phyloP scores from a whole-genome alignment of 2,329 filamentous ascomycete genomes.

The Penicillium italicum region DNA sequence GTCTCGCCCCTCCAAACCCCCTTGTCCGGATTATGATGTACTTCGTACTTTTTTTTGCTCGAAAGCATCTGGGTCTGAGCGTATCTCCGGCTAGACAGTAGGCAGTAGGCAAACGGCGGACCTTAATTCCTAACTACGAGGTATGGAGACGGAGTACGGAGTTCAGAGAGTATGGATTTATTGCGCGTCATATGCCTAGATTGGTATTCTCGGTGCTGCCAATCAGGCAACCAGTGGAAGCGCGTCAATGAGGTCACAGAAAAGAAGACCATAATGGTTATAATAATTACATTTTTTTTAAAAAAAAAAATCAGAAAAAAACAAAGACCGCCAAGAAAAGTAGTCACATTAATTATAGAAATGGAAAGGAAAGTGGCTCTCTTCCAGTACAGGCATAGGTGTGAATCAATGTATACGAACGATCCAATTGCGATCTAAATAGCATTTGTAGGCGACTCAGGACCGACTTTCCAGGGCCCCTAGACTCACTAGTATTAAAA shows the following conservation, averaged over 20 bases:
- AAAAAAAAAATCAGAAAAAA: neutral
- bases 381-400: constrained; percentile 2
- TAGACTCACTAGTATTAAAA: neutral
- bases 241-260: neutral
- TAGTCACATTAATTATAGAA: neutral
- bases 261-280: neutral
- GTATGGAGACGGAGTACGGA: neutral
- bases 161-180: neutral
- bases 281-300: neutral
- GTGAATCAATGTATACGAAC: constrained; percentile 3
- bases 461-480: neutral
- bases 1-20: neutral
- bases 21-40: neutral
- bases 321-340: neutral
- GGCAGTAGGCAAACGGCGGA: neutral
- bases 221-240: constrained; percentile 8
- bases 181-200: constrained; percentile 10
- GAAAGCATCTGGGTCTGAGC: neutral
- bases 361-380: neutral
- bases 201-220: constrained; percentile 6
- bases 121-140: neutral
- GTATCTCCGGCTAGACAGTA: neutral
- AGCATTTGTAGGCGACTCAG: neutral
- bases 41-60: neutral
- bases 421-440: neutral